Evolutionary conservation across 73 alveolate species (phyloP).

Genomic region (Symbiodinium pilosum): DNA sequence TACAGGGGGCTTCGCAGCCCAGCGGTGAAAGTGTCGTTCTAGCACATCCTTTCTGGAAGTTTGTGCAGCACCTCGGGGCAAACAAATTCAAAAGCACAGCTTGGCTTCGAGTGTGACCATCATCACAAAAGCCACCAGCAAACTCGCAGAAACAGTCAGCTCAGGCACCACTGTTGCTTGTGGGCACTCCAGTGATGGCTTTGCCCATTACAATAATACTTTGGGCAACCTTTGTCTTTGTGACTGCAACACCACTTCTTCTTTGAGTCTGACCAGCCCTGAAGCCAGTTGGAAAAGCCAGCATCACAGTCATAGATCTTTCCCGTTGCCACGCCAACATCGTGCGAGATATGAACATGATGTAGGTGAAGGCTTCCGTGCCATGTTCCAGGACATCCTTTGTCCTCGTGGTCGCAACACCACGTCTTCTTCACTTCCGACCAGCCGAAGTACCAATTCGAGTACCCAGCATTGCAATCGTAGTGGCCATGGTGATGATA

Average conservation of each 20-base stretch:
- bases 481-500: neutral
- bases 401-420: conserved; percentile 45
- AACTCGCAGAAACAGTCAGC: neutral
- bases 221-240: conserved; percentile 41
- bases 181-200: neutral
- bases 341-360: neutral
- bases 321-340: conserved; percentile 45
- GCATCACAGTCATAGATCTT: conserved; percentile 70
- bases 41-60: conserved; percentile 51
- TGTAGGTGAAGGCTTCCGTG: conserved; percentile 47
- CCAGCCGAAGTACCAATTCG: conserved; percentile 86
- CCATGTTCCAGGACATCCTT: conserved; percentile 84
- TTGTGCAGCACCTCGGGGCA: conserved; percentile 52
- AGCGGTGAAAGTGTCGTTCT: conserved; percentile 42
- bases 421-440: conserved; percentile 45
- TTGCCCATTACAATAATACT: neutral
- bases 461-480: neutral
- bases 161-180: neutral
- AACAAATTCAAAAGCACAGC: neutral
- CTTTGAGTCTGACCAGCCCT: conserved; percentile 24
- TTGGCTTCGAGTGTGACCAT: neutral
- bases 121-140: neutral
- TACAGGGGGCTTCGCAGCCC: conserved; percentile 72
- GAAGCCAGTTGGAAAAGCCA: conserved; percentile 64
- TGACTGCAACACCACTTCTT: conserved; percentile 85